phyloP scores from a whole-genome alignment of 2,329 filamentous ascomycete species.

The Aspergillus sp. region DNA sequence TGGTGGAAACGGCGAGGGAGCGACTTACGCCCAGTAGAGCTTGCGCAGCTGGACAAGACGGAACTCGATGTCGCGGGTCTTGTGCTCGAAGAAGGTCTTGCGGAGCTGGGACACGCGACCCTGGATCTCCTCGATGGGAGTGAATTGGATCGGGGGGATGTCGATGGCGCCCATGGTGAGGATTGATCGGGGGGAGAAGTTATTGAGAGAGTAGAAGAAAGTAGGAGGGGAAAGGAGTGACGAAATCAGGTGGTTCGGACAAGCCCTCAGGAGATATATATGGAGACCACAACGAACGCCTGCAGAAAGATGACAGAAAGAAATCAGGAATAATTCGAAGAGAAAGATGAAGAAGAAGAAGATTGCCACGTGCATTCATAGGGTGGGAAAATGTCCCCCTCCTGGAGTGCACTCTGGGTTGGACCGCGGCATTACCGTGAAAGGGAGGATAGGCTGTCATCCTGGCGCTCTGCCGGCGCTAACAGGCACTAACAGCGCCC shows the following conservation, averaged over 20 bases:
- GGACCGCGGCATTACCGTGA: no score
- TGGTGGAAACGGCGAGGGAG: neutral
- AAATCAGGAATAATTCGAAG: no score
- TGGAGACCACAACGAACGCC: neutral
- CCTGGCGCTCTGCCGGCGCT: no score
- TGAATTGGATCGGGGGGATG: conserved; percentile 55
- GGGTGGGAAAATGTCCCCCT: no score
- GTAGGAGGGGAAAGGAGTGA: neutral
- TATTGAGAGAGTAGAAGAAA: neutral
- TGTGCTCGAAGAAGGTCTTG: conserved; percentile 71
- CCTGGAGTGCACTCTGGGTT: no score
- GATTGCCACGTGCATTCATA: no score
- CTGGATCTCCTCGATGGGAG: conserved; percentile 66
- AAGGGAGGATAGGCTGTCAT: no score
- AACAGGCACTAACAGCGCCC: no score
- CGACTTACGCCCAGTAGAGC: conserved; percentile 79
- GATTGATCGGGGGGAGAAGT: neutral
- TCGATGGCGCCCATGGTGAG: conserved; percentile 32
- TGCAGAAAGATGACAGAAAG: no score
- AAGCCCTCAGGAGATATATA: neutral
- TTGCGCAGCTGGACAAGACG: conserved; percentile 83
- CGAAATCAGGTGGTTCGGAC: neutral
- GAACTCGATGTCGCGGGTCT: conserved; percentile 79
- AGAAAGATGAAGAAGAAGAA: no score
- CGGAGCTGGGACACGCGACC: conserved; percentile 60